phyloP scores from a whole-genome alignment of 2,329 filamentous ascomycete genomes.

The Fusarium tanahbumbuense region DNA sequence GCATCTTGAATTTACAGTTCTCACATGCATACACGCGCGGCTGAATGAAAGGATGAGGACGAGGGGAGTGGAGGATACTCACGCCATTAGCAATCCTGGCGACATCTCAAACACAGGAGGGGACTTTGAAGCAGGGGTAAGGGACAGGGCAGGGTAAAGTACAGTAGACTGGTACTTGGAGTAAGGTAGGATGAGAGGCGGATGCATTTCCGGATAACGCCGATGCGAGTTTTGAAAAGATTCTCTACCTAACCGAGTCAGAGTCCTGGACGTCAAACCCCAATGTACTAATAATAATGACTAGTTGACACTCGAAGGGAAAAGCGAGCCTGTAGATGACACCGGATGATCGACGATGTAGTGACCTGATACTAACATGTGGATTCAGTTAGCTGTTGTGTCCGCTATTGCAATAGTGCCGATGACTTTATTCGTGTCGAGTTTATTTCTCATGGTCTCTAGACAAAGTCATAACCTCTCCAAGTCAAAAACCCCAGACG shows the following conservation, averaged over 20 bases:
- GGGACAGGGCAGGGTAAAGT: neutral
- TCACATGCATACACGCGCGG: constrained; percentile 41
- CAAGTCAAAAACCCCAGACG: constrained; percentile 3
- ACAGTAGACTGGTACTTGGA: neutral
- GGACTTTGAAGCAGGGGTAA: constrained; percentile 18
- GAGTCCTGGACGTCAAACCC: neutral
- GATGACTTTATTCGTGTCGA: neutral
- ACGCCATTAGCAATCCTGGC: constrained; percentile 25
- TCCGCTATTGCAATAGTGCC: neutral
- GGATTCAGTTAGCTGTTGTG: neutral
- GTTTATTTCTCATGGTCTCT: neutral
- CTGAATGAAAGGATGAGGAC: constrained; percentile 10
- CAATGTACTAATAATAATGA: neutral
- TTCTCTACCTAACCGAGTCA: constrained; percentile 1
- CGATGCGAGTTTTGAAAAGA: neutral
- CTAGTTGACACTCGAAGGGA: neutral
- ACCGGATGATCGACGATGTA: neutral
- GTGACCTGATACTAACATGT: neutral
- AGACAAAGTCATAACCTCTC: neutral
- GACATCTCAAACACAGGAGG: constrained; percentile 28
- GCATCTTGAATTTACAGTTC: constrained; percentile 25
- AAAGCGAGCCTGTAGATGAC: neutral
- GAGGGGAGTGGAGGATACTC: constrained; percentile 9
- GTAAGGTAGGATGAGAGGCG: neutral
- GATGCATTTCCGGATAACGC: neutral